Percentiles rank a stretch among this genome's conserved stretches.
phyloP scores from a whole-genome alignment of 129 eudicot genomes.

The Centrapalus pauciflorus region DNA sequence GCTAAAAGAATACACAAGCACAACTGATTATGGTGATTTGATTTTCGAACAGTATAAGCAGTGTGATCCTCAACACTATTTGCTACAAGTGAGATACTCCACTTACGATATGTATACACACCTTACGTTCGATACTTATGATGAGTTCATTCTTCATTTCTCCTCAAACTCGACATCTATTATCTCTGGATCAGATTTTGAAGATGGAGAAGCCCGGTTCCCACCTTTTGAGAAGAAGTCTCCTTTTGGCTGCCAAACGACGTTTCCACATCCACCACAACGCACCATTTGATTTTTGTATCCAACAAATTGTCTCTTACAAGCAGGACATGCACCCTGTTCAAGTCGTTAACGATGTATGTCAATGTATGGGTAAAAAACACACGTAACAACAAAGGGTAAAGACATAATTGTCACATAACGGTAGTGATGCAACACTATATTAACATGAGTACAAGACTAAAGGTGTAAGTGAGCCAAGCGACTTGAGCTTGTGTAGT shows the following conservation, averaged over 20 bases:
- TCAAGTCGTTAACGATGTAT: background rate
- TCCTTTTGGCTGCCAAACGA: conserved; percentile 87
- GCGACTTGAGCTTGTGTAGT: background rate
- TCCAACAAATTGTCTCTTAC: conserved; percentile 79
- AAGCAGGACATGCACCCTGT: conserved; percentile 93
- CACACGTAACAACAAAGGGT: too few relatives aligned
- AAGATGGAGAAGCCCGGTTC: conserved; percentile 37
- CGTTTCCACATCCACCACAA: conserved; percentile 77
- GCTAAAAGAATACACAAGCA: conserved; percentile 28
- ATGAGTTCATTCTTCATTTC: conserved; percentile 37
- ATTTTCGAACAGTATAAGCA: conserved; percentile 5
- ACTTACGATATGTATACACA: conserved; percentile 7
- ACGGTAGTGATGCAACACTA: background rate
- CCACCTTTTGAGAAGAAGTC: conserved; percentile 66
- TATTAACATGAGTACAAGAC: too few relatives aligned
- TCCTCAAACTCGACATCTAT: conserved; percentile 97
- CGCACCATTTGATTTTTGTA: conserved; percentile 63
- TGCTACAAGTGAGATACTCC: conserved; percentile 4
- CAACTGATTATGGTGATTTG: background rate
- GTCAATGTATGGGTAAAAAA: too few relatives aligned
- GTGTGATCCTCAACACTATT: conserved; percentile 19
- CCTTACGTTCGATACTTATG: conserved; percentile 8
- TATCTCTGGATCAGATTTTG: conserved; percentile 67
- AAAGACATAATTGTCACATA: too few relatives aligned
- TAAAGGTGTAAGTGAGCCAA: too few relatives aligned